phyloP scores from a whole-genome alignment of 1,139 yeast species.

The Blastobotrys buckinghamii region DNA sequence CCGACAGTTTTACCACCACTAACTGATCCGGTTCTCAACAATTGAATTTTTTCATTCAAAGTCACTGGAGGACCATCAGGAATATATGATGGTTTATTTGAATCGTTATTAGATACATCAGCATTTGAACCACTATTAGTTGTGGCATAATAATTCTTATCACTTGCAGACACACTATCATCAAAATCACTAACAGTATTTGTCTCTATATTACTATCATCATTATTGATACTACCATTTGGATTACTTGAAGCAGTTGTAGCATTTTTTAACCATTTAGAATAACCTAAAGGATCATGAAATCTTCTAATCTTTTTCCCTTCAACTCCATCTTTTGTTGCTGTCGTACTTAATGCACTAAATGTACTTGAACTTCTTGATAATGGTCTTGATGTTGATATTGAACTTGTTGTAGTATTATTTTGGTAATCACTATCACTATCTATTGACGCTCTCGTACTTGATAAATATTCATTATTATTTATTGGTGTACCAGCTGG shows the following conservation, averaged over 20 bases:
- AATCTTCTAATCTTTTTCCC: slow-evolving; percentile 50
- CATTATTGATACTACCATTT: background rate
- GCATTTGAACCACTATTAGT: background rate
- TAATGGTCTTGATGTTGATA: slow-evolving; percentile 42
- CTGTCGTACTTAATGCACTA: slow-evolving; percentile 63
- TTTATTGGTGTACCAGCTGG: background rate
- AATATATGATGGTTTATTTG: slow-evolving; percentile 17
- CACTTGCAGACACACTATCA: background rate
- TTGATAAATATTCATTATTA: slow-evolving; percentile 13
- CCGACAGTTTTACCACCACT: slow-evolving; percentile 2
- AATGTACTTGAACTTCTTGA: slow-evolving; percentile 54
- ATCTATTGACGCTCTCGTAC: slow-evolving; percentile 31
- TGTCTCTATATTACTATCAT: background rate
- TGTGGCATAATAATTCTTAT: background rate
- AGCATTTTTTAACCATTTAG: slow-evolving; percentile 20
- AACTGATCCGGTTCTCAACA: slow-evolving; percentile 26
- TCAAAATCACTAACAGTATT: background rate
- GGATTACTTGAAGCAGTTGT: background rate
- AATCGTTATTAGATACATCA: background rate
- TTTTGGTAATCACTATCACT: slow-evolving; percentile 32
- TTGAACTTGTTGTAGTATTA: background rate
- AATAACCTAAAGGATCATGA: slow-evolving; percentile 36
- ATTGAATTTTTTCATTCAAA: slow-evolving; percentile 28
- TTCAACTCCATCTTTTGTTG: slow-evolving; percentile 67
- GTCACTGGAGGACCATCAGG: slow-evolving; percentile 31